A percentile compares a stretch with the other conserved stretches of the same genome.
Conservation (phyloP, 306 rosid species). For the Medicago ruthenica region DNA sequence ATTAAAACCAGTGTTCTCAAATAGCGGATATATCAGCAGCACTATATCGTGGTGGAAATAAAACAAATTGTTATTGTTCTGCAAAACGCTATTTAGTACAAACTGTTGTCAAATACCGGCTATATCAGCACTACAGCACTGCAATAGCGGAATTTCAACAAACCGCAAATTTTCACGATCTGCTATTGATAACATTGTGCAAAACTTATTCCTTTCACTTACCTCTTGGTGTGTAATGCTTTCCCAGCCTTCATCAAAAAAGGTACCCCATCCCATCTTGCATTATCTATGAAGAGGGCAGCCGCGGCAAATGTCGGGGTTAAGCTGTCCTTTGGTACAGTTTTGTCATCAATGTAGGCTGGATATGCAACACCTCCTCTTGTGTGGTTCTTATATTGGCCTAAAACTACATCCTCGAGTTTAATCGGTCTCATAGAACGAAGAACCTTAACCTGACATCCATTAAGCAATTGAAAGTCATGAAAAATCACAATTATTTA, state of each 20-base stretch:
- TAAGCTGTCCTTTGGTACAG: constrained; percentile 84
- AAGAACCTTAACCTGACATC: constrained; percentile 81
- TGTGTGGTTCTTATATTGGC: constrained; percentile 88
- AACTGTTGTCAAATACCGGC: background rate
- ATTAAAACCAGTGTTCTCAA: background rate
- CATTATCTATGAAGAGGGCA: constrained; percentile 86
- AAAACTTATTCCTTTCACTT: constrained; percentile 26
- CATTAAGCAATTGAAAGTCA: constrained; percentile 36
- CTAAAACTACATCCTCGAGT: constrained; percentile 66
- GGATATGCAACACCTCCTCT: constrained; percentile 82
- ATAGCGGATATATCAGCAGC: background rate
- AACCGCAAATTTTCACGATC: background rate
- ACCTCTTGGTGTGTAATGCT: constrained; percentile 84
- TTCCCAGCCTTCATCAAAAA: constrained; percentile 94
- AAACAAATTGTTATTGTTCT: background rate
- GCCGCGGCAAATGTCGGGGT: constrained; percentile 98
- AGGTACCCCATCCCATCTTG: constrained; percentile 98
- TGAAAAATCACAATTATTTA: background rate
- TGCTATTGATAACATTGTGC: background rate
- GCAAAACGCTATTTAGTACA: background rate
- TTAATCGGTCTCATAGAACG: constrained; percentile 85
- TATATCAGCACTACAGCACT: background rate
- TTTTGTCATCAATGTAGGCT: constrained; percentile 74
- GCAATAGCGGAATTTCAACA: background rate
- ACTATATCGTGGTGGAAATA: background rate